A percentile compares a stretch with the other conserved stretches of the same genome.
phyloP scores from a whole-genome alignment of 2,329 filamentous ascomycete species.

The Cladophialophora chaetospira region DNA sequence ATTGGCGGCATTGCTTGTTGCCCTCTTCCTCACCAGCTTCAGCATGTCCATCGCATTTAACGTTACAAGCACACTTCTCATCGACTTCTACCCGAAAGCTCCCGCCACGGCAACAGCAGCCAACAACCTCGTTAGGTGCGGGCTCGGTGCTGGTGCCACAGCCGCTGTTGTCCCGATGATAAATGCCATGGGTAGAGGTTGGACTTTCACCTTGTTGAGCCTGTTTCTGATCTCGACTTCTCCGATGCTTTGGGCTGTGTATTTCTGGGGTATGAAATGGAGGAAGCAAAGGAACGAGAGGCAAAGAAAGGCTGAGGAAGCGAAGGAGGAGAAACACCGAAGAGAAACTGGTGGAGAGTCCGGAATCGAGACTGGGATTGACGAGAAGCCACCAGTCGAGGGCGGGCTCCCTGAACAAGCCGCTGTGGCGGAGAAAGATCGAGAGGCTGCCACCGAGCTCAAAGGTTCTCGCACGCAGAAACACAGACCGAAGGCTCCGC shows the following conservation, averaged over 20 bases:
- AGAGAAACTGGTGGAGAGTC: background rate
- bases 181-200: constrained; percentile 50
- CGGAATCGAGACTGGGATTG: no score
- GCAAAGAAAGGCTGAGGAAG: constrained; percentile 12
- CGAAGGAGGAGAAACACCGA: constrained; percentile 26
- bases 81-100: constrained; percentile 54
- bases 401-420: constrained; percentile 14
- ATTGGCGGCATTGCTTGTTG: constrained; percentile 39
- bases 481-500: no score
- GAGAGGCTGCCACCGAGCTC: background rate
- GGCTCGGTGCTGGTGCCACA: constrained; percentile 56
- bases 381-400: constrained; percentile 15
- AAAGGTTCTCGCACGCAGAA: background rate
- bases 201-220: constrained; percentile 45
- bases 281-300: constrained; percentile 31
- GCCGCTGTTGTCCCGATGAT: constrained; percentile 55
- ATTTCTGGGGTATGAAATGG: constrained; percentile 36
- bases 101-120: constrained; percentile 57
- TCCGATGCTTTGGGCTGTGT: constrained; percentile 38
- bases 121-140: constrained; percentile 56
- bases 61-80: constrained; percentile 49
- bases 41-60: constrained; percentile 47
- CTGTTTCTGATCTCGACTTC: constrained; percentile 41
- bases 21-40: constrained; percentile 43
- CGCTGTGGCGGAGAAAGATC: constrained; percentile 7